Base-by-base conservation (phyloP, 2,329 filamentous ascomycete species). In the Dothistroma pini region DNA sequence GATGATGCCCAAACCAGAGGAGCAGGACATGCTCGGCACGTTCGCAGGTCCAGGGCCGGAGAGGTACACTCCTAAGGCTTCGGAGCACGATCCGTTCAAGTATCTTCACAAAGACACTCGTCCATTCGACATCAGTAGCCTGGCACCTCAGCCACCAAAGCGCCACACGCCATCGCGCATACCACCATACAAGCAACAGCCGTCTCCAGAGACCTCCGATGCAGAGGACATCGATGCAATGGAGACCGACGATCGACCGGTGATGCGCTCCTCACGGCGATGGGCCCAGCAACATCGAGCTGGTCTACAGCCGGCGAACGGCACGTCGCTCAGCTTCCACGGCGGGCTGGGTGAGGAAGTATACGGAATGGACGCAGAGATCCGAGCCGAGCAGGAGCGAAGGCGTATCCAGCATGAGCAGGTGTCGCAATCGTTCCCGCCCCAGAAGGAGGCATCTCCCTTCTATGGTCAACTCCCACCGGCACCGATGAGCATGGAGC, bases 381-480 rank as follows among this genome's bases (percentile, higher is more conserved):
- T 69, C 22, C 64, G 63, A 16, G 57, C 59, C n/a, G 61, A 67
- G 44, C 49, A 59, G 31, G 60, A 65, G 57, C 69, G 52, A 19
- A 49, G 53, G 38, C 56, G 49, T 19, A 57, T 62, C 19, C 59
- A 63, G 44, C 61, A 66, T 54, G 54, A 68, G 54, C 60, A 61
- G 38, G 56, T 68, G 44, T 61, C 70, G 1, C 59, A 54, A 35
- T 69, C 64, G 54, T 61, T 68, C 49, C 66, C 66, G 14, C 60
- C 68, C 29, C 76, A 77, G 50, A 76, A 78, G 49, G 75, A 75
- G 65, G 58, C 21, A 11, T 79, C 76, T 68, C 84, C 87, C 1
- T 91, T 92, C 70, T 88, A 86, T 80, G 89, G 86, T 75, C 86
- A 83, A 60, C 81, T 91, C 2, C 89, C 89, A 4, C 81, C 86